Evolutionary conservation across 805 yeast genomes (phyloP).

Genomic region (Metschnikowia gelsemii): DNA sequence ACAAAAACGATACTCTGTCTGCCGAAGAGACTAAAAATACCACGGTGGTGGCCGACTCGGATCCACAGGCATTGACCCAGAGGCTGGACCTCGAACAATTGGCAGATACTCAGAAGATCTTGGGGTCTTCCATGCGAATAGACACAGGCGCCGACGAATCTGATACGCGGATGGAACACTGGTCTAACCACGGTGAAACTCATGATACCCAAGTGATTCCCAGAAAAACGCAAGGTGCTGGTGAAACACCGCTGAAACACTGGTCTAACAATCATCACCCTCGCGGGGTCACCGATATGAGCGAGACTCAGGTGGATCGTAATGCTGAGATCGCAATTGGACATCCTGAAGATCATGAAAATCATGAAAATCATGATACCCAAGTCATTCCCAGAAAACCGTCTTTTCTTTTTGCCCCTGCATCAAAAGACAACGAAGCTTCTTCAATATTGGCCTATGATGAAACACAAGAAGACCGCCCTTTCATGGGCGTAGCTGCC

Average conservation of each 20-base stretch:
- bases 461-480: slow-evolving; percentile 4
- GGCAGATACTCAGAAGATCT: slow-evolving; percentile 3
- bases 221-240: slow-evolving; percentile 2
- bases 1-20: background rate
- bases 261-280: too few species aligned
- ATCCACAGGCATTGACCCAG: slow-evolving; percentile 1
- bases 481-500: background rate
- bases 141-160: too few species aligned
- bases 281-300: too few species aligned
- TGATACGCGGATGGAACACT: too few species aligned
- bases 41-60: background rate
- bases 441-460: slow-evolving; percentile 2
- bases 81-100: background rate
- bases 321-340: too few species aligned
- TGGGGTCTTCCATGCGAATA: background rate
- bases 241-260: too few species aligned
- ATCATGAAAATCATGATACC: too few species aligned
- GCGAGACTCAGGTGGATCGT: too few species aligned
- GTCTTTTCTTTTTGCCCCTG: too few species aligned
- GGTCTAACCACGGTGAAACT: background rate
- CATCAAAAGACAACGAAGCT: too few species aligned
- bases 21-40: background rate
- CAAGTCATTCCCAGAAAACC: background rate
- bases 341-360: too few species aligned
- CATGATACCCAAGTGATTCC: slow-evolving; percentile 4